Percentiles rank a stretch among this genome's conserved stretches.
Conservation (phyloP, 2,329 filamentous ascomycete species). For the Eutypa lata region DNA sequence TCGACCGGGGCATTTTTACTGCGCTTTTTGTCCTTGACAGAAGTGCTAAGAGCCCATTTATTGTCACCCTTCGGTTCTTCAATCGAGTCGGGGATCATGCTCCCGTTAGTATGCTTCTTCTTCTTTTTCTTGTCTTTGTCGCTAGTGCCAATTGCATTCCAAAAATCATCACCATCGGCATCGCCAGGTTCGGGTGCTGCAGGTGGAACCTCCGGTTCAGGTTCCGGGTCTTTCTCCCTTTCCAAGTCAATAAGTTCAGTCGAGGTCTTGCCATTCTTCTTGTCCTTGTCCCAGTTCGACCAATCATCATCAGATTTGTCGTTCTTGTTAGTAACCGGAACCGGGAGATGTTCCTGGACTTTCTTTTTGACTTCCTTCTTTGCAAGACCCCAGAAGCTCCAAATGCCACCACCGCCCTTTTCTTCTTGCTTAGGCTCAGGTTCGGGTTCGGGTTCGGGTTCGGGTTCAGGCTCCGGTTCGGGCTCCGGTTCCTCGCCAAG, state of each 20-base stretch:
- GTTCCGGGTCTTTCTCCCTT: conserved; percentile 12
- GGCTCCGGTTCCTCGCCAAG: conserved; percentile 20
- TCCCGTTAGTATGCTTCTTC: conserved; percentile 25
- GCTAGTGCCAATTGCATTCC: conserved; percentile 12
- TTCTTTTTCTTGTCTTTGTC: conserved; percentile 22
- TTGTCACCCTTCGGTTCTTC: conserved; percentile 41
- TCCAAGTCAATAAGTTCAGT: conserved; percentile 20
- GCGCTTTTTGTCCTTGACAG: conserved; percentile 47
- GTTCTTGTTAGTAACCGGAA: conserved; percentile 5
- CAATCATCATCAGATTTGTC: conserved; percentile 12
- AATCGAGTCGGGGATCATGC: conserved; percentile 37
- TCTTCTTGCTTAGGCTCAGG: conserved; percentile 28
- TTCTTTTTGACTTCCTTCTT: conserved; percentile 41
- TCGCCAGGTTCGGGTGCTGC: conserved; percentile 15
- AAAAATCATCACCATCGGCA: conserved; percentile 17
- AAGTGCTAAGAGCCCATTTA: conserved; percentile 31
- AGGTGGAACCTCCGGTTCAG: conserved; percentile 9
- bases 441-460: conserved; percentile 13
- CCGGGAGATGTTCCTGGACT: conserved; percentile 7
- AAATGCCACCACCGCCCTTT: conserved; percentile 43
- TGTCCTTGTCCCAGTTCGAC: conserved; percentile 30
- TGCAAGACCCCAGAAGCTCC: conserved; percentile 53
- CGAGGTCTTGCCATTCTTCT: conserved; percentile 25
- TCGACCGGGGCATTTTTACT: conserved; percentile 49
- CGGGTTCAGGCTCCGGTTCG: conserved; percentile 28